Evolutionary conservation across 2,329 filamentous ascomycete species (phyloP).

Genomic region (Xylaria sp.): DNA sequence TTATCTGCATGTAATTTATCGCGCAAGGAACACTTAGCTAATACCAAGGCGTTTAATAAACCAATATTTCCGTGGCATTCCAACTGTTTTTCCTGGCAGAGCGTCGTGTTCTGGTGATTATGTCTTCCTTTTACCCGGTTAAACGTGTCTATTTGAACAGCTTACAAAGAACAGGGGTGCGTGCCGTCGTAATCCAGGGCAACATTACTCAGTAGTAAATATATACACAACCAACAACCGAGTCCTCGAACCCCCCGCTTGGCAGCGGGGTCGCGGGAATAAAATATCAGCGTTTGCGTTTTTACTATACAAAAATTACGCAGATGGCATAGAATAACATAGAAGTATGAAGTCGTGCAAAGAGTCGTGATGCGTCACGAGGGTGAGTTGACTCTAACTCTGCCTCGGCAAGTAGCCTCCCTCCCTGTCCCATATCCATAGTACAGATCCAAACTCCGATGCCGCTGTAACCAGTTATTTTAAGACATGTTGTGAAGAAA

Average conservation of each 20-base stretch:
- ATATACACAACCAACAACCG: not conserved
- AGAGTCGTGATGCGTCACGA: constrained; percentile 39
- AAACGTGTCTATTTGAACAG: constrained; percentile 12
- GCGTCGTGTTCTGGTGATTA: not conserved
- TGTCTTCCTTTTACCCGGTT: constrained; percentile 30
- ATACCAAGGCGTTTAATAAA: not conserved
- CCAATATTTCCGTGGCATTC: not conserved
- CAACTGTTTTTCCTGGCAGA: not conserved
- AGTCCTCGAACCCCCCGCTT: not conserved
- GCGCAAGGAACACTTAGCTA: not conserved
- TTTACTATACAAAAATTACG: constrained; percentile 35
- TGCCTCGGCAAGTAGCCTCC: constrained; percentile 12
- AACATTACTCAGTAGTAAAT: not conserved
- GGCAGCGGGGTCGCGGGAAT: not conserved
- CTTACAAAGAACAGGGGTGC: constrained; percentile 15
- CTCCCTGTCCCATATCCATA: constrained; percentile 14
- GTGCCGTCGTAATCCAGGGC: not conserved
- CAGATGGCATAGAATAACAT: constrained; percentile 5
- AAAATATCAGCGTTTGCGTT: not conserved
- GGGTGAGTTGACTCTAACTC: not conserved
- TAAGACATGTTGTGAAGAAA: not conserved
- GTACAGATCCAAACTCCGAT: constrained; percentile 33
- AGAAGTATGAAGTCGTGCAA: constrained; percentile 20
- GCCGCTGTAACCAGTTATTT: constrained; percentile 16
- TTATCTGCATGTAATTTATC: not conserved